These are phyloP conservation scores for Mortierella sp. DNA, from an alignment of 371 early-diverging fungal genomes.

Conservation along the genomic window DNA sequence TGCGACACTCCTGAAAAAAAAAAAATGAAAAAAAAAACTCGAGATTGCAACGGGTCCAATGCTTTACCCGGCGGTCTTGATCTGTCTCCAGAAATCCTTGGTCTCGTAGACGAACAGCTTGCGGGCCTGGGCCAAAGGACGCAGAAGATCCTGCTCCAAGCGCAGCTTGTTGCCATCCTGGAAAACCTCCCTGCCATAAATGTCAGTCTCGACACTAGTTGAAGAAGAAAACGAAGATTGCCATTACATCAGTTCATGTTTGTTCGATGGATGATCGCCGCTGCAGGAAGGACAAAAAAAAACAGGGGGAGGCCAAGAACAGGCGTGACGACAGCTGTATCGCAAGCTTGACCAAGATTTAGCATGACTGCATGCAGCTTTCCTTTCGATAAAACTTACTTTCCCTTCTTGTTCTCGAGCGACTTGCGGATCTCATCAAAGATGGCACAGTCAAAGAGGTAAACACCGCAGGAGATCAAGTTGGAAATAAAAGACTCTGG, in stretches of 20 bases:
- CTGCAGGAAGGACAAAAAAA: neutral
- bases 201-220: slow-evolving; percentile 56
- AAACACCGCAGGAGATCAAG: slow-evolving; percentile 94
- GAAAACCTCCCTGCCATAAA: slow-evolving; percentile 60
- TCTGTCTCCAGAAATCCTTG: slow-evolving; percentile 92
- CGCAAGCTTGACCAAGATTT: neutral
- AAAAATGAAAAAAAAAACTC: no score
- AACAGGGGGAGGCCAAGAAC: neutral
- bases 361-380: no score
- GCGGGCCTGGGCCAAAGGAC: slow-evolving; percentile 83
- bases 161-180: slow-evolving; percentile 79
- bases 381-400: slow-evolving; percentile 37
- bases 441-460: slow-evolving; percentile 88
- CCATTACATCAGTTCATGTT: neutral
- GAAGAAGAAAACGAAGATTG: neutral
- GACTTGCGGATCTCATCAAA: slow-evolving; percentile 89
- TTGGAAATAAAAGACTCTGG: slow-evolving; percentile 95
- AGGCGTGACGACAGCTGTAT: neutral
- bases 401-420: slow-evolving; percentile 72
- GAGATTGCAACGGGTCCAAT: neutral
- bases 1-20: no score
- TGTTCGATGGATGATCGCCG: neutral
- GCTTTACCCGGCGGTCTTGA: slow-evolving; percentile 91
- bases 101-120: slow-evolving; percentile 87
- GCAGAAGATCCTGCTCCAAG: slow-evolving; percentile 93